A percentile compares a stretch with the other conserved stretches of the same genome.
phyloP scores from a whole-genome alignment of 2,329 filamentous ascomycete species.

The Phialophora expanda region DNA sequence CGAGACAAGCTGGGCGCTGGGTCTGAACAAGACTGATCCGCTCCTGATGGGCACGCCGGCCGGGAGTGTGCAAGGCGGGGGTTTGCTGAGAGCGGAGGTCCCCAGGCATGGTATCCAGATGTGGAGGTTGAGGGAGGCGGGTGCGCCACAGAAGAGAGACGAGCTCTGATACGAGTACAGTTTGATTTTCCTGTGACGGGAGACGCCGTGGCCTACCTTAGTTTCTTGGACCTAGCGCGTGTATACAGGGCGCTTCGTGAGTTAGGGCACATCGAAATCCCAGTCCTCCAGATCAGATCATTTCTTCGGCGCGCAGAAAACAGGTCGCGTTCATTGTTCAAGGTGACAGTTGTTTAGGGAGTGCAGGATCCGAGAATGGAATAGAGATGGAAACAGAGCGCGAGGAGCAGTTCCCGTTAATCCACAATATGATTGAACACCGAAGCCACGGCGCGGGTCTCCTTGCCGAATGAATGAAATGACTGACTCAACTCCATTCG shows the following conservation, averaged over 20 bases:
- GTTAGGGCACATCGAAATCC: background rate
- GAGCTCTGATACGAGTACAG: slow-evolving; percentile 30
- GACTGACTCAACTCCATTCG: background rate
- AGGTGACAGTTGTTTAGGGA: background rate
- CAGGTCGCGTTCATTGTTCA: background rate
- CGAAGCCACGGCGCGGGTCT: background rate
- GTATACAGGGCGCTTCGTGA: background rate
- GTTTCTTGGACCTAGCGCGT: background rate
- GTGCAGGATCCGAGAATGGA: background rate
- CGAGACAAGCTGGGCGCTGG: slow-evolving; percentile 55
- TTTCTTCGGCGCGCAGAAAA: background rate
- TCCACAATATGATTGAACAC: background rate
- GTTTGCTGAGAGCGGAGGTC: slow-evolving; percentile 47
- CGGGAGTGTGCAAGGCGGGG: slow-evolving; percentile 50
- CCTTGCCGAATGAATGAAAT: background rate
- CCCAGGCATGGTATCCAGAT: slow-evolving; percentile 58
- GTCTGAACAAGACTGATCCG: slow-evolving; percentile 50
- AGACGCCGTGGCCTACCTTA: too few relatives aligned
- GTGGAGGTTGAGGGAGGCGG: slow-evolving; percentile 51
- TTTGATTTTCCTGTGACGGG: background rate
- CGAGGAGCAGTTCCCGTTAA: background rate
- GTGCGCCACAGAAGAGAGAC: slow-evolving; percentile 24
- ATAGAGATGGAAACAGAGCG: background rate
- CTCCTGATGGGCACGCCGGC: slow-evolving; percentile 55
- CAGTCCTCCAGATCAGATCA: too few relatives aligned